phyloP scores from a whole-genome alignment of 257 asterid genomes.

The Rubia yunnanensis region DNA sequence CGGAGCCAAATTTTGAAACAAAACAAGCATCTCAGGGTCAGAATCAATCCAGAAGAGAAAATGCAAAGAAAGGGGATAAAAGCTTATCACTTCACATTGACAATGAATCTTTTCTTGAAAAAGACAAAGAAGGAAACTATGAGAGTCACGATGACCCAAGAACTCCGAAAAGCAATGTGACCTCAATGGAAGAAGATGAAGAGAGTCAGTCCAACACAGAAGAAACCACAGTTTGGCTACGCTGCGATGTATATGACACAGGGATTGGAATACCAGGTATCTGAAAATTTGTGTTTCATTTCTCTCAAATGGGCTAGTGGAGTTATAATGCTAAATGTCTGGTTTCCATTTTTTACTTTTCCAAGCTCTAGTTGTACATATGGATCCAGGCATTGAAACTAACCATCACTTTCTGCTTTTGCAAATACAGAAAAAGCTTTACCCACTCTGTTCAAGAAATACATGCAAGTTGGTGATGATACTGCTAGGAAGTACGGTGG shows the following conservation, averaged over 20 bases:
- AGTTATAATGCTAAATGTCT: background rate
- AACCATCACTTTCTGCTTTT: conserved; percentile 4
- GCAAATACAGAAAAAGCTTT: conserved; percentile 54
- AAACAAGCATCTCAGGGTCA: conserved; percentile 24
- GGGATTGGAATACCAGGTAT: conserved; percentile 96
- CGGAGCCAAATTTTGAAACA: conserved; percentile 28
- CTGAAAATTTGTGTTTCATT: background rate
- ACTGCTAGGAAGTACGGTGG: conserved; percentile 95
- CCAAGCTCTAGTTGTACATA: background rate
- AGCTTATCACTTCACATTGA: conserved; percentile 16
- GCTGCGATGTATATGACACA: conserved; percentile 79
- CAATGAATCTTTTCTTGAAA: conserved; percentile 7
- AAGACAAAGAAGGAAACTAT: conserved; percentile 11
- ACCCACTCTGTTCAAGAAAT: conserved; percentile 75
- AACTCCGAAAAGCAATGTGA: conserved; percentile 17
- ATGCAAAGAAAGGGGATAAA: conserved; percentile 21
- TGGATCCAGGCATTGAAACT: background rate
- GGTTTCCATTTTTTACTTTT: background rate
- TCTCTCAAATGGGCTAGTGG: background rate
- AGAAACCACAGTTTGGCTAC: conserved; percentile 66
- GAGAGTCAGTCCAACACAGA: conserved; percentile 19
- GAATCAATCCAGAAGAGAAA: conserved; percentile 16
- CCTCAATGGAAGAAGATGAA: conserved; percentile 26
- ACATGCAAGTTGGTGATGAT: conserved; percentile 92
- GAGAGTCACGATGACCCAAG: conserved; percentile 18